Conservation (phyloP, 2,329 filamentous ascomycete species). For the Elsinoe fawcettii region DNA sequence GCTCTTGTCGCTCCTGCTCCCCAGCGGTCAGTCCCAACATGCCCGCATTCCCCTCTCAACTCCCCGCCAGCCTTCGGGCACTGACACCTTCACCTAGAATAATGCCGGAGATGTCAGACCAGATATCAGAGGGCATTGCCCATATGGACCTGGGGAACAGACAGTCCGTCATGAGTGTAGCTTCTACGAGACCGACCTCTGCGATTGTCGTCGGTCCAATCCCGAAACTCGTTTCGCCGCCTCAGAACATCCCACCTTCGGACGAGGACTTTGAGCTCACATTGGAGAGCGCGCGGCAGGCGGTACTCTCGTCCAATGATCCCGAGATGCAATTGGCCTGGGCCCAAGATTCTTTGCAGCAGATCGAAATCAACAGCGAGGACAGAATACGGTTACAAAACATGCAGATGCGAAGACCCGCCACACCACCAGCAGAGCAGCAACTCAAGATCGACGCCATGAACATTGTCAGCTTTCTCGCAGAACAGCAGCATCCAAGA, state of each 20-base stretch:
- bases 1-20: slow-evolving; percentile 63
- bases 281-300: slow-evolving; percentile 71
- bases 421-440: slow-evolving; percentile 81
- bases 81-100: slow-evolving; percentile 49
- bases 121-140: slow-evolving; percentile 91
- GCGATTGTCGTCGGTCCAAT: slow-evolving; percentile 84
- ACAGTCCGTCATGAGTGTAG: slow-evolving; percentile 32
- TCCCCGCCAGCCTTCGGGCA: slow-evolving; percentile 22
- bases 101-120: slow-evolving; percentile 90
- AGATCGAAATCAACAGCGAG: slow-evolving; percentile 76
- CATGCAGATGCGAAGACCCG: slow-evolving; percentile 46
- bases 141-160: slow-evolving; percentile 59
- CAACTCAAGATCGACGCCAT: slow-evolving; percentile 80
- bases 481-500: slow-evolving; percentile 85
- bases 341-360: slow-evolving; percentile 86
- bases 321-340: slow-evolving; percentile 94
- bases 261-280: slow-evolving; percentile 92
- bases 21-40: slow-evolving; percentile 49
- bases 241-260: slow-evolving; percentile 83
- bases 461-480: slow-evolving; percentile 84
- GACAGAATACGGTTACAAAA: slow-evolving; percentile 62
- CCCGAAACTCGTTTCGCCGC: slow-evolving; percentile 68
- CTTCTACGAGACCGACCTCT: slow-evolving; percentile 35
- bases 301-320: slow-evolving; percentile 87
- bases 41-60: slow-evolving; percentile 23